Evolutionary conservation across 768 basidiomycete genomes (phyloP), one percentile per base, ranked within the genome.

Genomic region (Leccinum uliginosum): DNA sequence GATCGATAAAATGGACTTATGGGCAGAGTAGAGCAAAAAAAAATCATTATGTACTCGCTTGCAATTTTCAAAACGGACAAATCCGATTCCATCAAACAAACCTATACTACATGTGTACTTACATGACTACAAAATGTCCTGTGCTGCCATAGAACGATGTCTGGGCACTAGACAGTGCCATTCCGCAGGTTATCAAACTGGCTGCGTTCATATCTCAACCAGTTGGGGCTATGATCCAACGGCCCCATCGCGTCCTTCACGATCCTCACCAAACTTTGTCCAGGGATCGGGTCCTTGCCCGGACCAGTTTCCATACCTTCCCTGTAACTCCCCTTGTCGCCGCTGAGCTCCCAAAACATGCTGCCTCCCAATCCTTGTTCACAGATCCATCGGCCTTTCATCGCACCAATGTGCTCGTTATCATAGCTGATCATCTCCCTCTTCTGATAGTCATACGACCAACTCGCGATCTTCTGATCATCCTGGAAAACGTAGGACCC

Each of bases 291-390:
- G 26, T 87, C 87, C 71, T 93, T 93, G 2, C 90, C 91, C 1
- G 74, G 78, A 3, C 89, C 88, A 8, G 74, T 72, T 60, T 92
- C 89, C 83, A 91, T 86, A 14, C 83, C 88, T 38, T 87, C 83
- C 51, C 89, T 80, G 29, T 70, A 63, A 5, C 74, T 74, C 1
- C 83, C 83, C 69, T 93, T 92, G 74, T 98, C 96, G 3, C 91
- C 93, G 62, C 87, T 89, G 43, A 96, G 76, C 70, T 95, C 92
- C 92, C 91, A 93, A 63, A 87, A 87, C 97, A 99, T 99, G 54
- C 88, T 89, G 0, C 97, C 97, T 6, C 90, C 91, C 4, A 98
- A 74, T 0, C 83, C 82, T 66, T 87, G 82, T 34, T 81, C 78
- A 64, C 76, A 76, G 67, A 98, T 93, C 76, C 87, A 98, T 56